Evolutionary conservation across 2,329 filamentous ascomycete genomes (phyloP).

Genomic region (Sordariomycetes sp.): DNA sequence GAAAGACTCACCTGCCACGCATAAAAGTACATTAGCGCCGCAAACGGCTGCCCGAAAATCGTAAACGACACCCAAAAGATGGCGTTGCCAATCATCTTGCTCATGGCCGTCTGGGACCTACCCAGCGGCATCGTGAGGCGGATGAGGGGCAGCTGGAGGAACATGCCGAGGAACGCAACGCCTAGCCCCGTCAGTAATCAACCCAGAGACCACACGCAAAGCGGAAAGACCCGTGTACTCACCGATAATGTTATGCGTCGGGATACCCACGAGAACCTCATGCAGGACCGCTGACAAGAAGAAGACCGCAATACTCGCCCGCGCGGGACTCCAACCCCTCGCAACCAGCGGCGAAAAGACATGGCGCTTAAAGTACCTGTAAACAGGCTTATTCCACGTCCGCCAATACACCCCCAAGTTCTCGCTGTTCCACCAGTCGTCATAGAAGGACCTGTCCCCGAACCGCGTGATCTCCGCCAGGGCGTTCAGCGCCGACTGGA

Average conservation of each 20-base stretch:
- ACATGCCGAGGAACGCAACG: slow-evolving; percentile 88
- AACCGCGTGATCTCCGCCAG: slow-evolving; percentile 83
- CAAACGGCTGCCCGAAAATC: slow-evolving; percentile 86
- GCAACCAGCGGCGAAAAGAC: slow-evolving; percentile 81
- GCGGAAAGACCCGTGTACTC: slow-evolving; percentile 14
- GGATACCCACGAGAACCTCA: slow-evolving; percentile 83
- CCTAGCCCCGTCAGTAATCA: slow-evolving; percentile 30
- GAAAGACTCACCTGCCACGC: slow-evolving; percentile 63
- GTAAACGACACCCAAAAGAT: slow-evolving; percentile 98
- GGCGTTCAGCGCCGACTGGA: slow-evolving; percentile 85
- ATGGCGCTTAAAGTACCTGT: slow-evolving; percentile 91
- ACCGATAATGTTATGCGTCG: slow-evolving; percentile 89
- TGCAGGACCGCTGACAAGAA: slow-evolving; percentile 79
- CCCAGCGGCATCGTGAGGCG: slow-evolving; percentile 66
- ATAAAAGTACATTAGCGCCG: slow-evolving; percentile 89
- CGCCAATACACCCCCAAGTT: slow-evolving; percentile 85
- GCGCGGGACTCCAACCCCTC: slow-evolving; percentile 59
- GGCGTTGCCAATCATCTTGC: slow-evolving; percentile 74
- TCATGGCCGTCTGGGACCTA: slow-evolving; percentile 61
- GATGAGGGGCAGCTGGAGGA: slow-evolving; percentile 84
- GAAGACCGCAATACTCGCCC: slow-evolving; percentile 74
- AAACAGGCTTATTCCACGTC: slow-evolving; percentile 95
- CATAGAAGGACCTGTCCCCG: slow-evolving; percentile 88
- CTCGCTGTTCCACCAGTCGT: slow-evolving; percentile 94
- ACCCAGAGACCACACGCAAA: slow-evolving; percentile 4